A percentile compares a stretch with the other conserved stretches of the same genome.
Evolutionary conservation across 768 basidiomycete genomes (phyloP).

Genomic region (Trametes cubensis): DNA sequence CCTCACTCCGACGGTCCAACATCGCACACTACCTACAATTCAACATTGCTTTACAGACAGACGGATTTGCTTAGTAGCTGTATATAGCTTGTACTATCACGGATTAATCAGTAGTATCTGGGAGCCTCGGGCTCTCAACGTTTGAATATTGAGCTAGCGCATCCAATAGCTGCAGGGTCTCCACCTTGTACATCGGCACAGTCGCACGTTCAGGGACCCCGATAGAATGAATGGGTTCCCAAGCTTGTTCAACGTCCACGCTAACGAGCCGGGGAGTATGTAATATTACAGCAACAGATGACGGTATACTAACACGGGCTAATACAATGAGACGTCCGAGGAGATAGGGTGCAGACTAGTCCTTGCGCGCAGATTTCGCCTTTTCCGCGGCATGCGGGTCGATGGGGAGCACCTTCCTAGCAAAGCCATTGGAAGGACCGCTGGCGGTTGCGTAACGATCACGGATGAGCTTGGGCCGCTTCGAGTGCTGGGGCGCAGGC

Average conservation of each 20-base stretch:
- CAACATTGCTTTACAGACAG: slow-evolving; percentile 26
- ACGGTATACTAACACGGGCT: slow-evolving; percentile 8
- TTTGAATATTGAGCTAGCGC: too few species aligned
- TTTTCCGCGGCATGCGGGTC: slow-evolving; percentile 65
- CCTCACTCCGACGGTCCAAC: slow-evolving; percentile 18
- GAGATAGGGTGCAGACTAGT: slow-evolving; percentile 38
- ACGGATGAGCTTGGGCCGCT: slow-evolving; percentile 62
- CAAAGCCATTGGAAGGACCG: slow-evolving; percentile 45
- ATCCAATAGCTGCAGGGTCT: too few species aligned
- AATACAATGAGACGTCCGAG: slow-evolving; percentile 24
- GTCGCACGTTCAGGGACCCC: too few species aligned
- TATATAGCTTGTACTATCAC: slow-evolving; percentile 17
- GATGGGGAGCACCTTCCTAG: slow-evolving; percentile 62
- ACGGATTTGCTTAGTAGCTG: slow-evolving; percentile 1
- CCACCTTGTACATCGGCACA: too few species aligned
- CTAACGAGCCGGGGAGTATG: not conserved
- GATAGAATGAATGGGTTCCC: too few species aligned
- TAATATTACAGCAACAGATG: slow-evolving; percentile 6
- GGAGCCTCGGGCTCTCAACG: not conserved
- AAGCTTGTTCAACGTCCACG: not conserved
- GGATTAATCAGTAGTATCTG: not conserved
- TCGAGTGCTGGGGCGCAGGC: slow-evolving; percentile 46
- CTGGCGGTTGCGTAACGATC: slow-evolving; percentile 45
- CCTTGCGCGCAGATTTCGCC: slow-evolving; percentile 54
- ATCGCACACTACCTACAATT: slow-evolving; percentile 25